These are phyloP conservation scores for Suhomyces chickasaworum DNA, from an alignment of 1,139 yeast species.

Conservation along the genomic window DNA sequence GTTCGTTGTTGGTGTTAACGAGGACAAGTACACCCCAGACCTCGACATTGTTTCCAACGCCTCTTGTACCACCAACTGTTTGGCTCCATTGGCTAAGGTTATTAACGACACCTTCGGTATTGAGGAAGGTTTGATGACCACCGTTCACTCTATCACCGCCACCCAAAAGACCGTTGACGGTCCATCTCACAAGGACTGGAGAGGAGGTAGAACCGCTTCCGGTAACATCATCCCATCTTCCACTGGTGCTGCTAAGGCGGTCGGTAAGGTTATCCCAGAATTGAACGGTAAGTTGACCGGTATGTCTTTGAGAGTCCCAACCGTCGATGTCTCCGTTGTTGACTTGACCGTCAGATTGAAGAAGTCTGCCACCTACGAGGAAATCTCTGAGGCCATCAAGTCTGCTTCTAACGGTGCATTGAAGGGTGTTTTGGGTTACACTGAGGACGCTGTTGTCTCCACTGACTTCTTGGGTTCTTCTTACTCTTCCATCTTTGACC, in stretches of 20 bases:
- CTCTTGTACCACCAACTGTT: conserved; percentile 89
- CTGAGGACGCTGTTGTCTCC: conserved; percentile 85
- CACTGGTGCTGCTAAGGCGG: conserved; percentile 93
- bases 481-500: conserved; percentile 81
- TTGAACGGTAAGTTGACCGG: conserved; percentile 89
- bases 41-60: conserved; percentile 78
- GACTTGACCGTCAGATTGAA: conserved; percentile 70
- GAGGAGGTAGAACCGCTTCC: conserved; percentile 92
- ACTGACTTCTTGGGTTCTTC: conserved; percentile 79
- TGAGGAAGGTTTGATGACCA: conserved; percentile 88
- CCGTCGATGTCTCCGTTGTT: conserved; percentile 81
- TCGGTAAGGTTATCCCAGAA: conserved; percentile 86
- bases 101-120: conserved; percentile 78
- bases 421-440: conserved; percentile 80
- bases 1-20: conserved; percentile 86
- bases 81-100: conserved; percentile 87
- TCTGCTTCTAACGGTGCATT: conserved; percentile 67
- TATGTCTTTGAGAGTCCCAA: conserved; percentile 86
- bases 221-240: conserved; percentile 90
- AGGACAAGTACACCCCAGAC: conserved; percentile 69
- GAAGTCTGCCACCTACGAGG: conserved; percentile 72
- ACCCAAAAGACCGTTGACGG: conserved; percentile 91
- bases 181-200: conserved; percentile 93
- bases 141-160: conserved; percentile 88
- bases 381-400: conserved; percentile 73